Base-by-base conservation (phyloP, 352 stramenopile species). In the Phytophthora capsici region DNA sequence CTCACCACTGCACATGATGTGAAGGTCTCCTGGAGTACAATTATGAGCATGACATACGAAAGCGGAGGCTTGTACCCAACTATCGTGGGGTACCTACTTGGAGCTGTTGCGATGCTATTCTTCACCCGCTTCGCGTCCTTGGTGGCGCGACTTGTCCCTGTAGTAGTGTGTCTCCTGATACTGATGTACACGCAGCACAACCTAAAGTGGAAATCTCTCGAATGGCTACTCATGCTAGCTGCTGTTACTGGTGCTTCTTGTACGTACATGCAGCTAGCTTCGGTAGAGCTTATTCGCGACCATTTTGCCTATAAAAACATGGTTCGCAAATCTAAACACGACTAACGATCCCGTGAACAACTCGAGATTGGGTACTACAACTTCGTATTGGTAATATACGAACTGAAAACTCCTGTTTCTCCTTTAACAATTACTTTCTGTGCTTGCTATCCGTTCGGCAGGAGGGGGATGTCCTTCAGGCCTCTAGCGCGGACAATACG, bases 1-100 rank as follows among this genome's bases (percentile, higher is more conserved):
- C 6, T 7, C 9, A 32, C 30, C 14, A 41, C 26, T 51, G 8
- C 7, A 14, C 6, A n/a, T 55, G 23, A 9, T 13, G 17, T 57
- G 37, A 36, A 92, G 81, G 36, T 85, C 5, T 88, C 84, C 0
- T 62, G 83, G 23, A 57, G 37, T 20, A 68, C 73, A 12, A 54
- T 89, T 45, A 38, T 89, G 3, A 56, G 70, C 19, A 61, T 77
- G 8, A 89, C 84, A 20, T 89, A 79, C 57, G 73, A 84, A 46
- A 76, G 78, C 26, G 81, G 81, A 2, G 78, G 81, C 23, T 51
- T 90, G 25, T 88, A 85, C 52, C 79, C 80, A 38, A 88, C 81
- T 28, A 44, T 92, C 1, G 32, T 86, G 17, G 84, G 77, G 30
- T 92, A 90, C 25, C 63, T 52, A 9, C 70, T 89, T 6, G 81